Evolutionary conservation across 169 alveolate species (phyloP), one percentile per base, ranked within the genome.

Genomic region (Eimeria necatrix): DNA sequence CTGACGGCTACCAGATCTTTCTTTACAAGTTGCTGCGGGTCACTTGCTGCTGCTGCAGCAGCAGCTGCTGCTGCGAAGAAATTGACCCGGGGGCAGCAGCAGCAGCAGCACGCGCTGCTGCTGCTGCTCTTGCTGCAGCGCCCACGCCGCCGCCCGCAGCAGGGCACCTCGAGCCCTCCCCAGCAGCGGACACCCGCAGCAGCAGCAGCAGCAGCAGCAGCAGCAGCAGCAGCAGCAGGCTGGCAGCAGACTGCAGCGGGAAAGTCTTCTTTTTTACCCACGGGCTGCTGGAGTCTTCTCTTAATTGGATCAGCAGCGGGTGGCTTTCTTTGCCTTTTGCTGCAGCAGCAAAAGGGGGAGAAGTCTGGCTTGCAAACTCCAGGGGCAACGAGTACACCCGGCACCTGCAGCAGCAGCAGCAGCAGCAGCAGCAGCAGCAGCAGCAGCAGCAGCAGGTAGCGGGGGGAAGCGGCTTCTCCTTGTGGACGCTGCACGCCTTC

Each of bases 341-440:
- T 59, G 93, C 97, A 3, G 97, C 98, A 24, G 94, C 95, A n/a
- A 59, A 94, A 70, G 98, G 98, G 56, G 97, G 95, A 87, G 99
- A 98, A 89, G 98, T 98, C 9, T 98, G 99, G 99, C 95, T 98
- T 48, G 98, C 97, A n/a, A 98, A 98, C 87, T 90, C 97, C 64
- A 83, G 99, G 84, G 99, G 99, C 70, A 97, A 97, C 93, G 97
- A 97, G 84, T 96, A 91, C 74, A 78, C 85, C 26, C 95, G 92
- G 24, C 32, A 51, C 56, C 84, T 70, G 70, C 6, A 51, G 87
- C 9, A 12, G 3, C 83, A 61, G 64, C 76, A 48, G 7, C 85
- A 64, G 64, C 83, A 86, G 81, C 84, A 56, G 93, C 93, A 85
- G 81, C 93, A 60, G 68, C 81, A 61, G 83, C 81, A 86, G 78